phyloP scores from a whole-genome alignment of 805 yeast genomes.

The Teunomyces tritomae region DNA sequence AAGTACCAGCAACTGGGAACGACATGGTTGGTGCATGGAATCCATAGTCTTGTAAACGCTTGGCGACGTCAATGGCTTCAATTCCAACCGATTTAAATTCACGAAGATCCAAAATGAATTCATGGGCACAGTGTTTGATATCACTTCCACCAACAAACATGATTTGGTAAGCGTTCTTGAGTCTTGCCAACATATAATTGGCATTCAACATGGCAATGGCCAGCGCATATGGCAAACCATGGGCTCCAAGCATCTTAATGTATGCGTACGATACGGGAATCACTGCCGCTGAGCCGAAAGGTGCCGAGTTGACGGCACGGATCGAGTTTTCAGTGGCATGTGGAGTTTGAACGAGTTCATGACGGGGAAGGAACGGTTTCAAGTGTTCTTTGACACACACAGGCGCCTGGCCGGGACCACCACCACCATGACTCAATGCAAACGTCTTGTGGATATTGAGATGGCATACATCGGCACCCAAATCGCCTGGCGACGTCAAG shows the following conservation, averaged over 20 bases:
- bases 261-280: conserved; percentile 93
- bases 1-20: conserved; percentile 96
- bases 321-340: conserved; percentile 51
- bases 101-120: conserved; percentile 88
- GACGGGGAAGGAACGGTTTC: conserved; percentile 78
- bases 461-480: conserved; percentile 98
- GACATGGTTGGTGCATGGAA: conserved; percentile 99
- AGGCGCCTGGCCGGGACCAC: conserved; percentile 99
- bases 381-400: conserved; percentile 87
- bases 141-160: conserved; percentile 54
- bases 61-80: conserved; percentile 96
- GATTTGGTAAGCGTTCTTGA: conserved; percentile 68
- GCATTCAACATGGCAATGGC: conserved; percentile 91
- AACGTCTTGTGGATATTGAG: conserved; percentile 95
- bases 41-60: conserved; percentile 95
- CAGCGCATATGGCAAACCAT: conserved; percentile 81
- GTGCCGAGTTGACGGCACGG: conserved; percentile 84
- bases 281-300: conserved; percentile 93
- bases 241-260: conserved; percentile 89
- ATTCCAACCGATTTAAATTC: conserved; percentile 75
- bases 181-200: conserved; percentile 85
- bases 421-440: conserved; percentile 98
- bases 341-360: conserved; percentile 58
- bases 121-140: conserved; percentile 86
- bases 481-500: conserved; percentile 92